Percentiles rank a stretch among this genome's conserved stretches.
These are phyloP conservation scores for Rhynchosporium secalis DNA, from an alignment of 2,329 filamentous ascomycete genomes.

Conservation along the genomic window DNA sequence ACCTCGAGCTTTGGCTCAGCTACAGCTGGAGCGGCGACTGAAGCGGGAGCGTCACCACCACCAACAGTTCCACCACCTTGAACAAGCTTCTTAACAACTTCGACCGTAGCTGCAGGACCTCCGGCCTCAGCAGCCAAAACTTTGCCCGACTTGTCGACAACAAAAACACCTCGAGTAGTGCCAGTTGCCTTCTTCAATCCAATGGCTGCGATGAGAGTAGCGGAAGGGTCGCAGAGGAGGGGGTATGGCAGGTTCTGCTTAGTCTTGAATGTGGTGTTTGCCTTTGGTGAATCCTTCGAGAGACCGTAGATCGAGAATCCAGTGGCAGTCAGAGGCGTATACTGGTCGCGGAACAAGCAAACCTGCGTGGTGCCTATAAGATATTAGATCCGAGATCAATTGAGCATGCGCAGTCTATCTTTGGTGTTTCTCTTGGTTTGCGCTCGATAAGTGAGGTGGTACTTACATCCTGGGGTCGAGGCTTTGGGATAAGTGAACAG, in stretches of 20 bases:
- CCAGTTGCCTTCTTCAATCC: slow-evolving; percentile 86
- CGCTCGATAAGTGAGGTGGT: neutral
- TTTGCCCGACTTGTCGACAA: slow-evolving; percentile 79
- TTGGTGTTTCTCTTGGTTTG: neutral
- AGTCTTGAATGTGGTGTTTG: slow-evolving; percentile 88
- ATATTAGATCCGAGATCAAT: slow-evolving; percentile 6
- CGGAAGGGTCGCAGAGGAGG: slow-evolving; percentile 78
- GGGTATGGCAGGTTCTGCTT: slow-evolving; percentile 89
- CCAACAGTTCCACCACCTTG: slow-evolving; percentile 36
- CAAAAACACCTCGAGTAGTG: slow-evolving; percentile 84
- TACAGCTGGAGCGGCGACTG: slow-evolving; percentile 23
- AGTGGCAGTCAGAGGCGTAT: slow-evolving; percentile 70
- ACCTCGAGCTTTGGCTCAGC: slow-evolving; percentile 27
- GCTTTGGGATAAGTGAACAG: slow-evolving; percentile 96
- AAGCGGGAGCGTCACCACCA: slow-evolving; percentile 30
- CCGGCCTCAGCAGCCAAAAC: slow-evolving; percentile 74
- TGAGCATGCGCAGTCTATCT: neutral
- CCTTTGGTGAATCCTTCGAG: slow-evolving; percentile 81
- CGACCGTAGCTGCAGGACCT: slow-evolving; percentile 74
- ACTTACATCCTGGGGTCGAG: slow-evolving; percentile 90
- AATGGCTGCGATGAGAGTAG: slow-evolving; percentile 77
- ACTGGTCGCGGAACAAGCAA: slow-evolving; percentile 88
- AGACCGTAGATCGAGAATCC: slow-evolving; percentile 89
- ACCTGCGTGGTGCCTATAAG: slow-evolving; percentile 84
- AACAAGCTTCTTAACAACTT: slow-evolving; percentile 73